phyloP scores from a whole-genome alignment of 2,329 filamentous ascomycete species.

The Cladophialophora immunda region DNA sequence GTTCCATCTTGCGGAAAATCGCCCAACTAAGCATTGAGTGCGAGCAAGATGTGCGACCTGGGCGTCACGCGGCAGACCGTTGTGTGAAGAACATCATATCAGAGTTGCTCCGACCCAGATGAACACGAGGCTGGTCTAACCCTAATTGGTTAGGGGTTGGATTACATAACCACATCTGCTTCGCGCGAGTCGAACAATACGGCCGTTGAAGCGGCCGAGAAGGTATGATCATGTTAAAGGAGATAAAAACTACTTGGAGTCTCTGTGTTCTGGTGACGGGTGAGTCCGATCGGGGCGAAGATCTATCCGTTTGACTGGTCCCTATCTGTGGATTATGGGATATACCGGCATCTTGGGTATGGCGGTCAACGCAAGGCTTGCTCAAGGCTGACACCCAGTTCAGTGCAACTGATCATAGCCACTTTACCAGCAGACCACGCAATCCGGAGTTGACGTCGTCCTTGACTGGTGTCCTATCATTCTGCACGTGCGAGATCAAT shows the following conservation, averaged over 20 bases:
- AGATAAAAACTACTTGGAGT: background rate
- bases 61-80: background rate
- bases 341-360: background rate
- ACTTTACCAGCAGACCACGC: background rate
- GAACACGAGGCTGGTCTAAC: background rate
- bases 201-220: slow-evolving; percentile 2
- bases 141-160: background rate
- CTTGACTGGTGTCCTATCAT: background rate
- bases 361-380: background rate
- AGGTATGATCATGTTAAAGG: background rate
- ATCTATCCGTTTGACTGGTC: background rate
- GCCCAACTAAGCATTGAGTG: background rate
- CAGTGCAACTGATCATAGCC: background rate
- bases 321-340: background rate
- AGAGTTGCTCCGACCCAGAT: background rate
- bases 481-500: background rate
- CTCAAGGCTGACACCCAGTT: background rate
- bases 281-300: background rate
- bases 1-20: background rate
- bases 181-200: background rate
- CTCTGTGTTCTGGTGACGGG: background rate
- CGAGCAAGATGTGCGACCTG: background rate
- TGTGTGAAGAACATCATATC: background rate
- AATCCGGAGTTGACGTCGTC: background rate
- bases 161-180: background rate